phyloP scores from a whole-genome alignment of 1,284 basidiomycete species.

The Moniliophthora roreri region DNA sequence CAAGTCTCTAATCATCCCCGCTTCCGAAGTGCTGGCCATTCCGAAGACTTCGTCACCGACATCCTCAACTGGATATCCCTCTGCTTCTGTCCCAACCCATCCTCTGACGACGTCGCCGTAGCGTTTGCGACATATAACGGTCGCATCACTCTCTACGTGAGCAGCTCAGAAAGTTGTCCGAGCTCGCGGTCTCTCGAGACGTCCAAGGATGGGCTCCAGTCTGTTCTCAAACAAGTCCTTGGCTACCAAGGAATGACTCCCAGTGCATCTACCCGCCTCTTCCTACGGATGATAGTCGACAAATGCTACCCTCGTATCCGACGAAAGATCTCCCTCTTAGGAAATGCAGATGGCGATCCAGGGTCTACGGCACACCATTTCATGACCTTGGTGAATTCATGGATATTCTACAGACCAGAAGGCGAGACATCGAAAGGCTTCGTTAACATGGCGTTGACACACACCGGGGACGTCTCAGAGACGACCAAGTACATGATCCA shows the following conservation, averaged over 20 bases:
- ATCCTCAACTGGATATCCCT: constrained; percentile 14
- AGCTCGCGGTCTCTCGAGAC: background rate
- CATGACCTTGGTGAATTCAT: constrained; percentile 6
- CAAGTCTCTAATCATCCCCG: background rate
- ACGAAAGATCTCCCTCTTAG: constrained; percentile 10
- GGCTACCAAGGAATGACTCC: background rate
- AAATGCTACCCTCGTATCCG: constrained; percentile 7
- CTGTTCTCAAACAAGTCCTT: constrained; percentile 3
- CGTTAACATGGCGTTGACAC: constrained; percentile 6
- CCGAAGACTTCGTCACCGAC: constrained; percentile 11
- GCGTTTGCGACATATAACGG: constrained; percentile 10
- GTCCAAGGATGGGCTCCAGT: background rate
- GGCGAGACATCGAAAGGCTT: constrained; percentile 13
- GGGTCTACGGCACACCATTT: constrained; percentile 11
- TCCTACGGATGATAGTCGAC: constrained; percentile 12
- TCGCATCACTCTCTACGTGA: constrained; percentile 8
- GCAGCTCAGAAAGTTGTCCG: background rate
- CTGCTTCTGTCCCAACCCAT: constrained; percentile 8
- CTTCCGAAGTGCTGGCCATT: background rate
- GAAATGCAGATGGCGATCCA: constrained; percentile 2
- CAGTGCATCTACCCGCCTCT: background rate
- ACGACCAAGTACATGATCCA: constrained; percentile 15
- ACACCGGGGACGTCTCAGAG: background rate
- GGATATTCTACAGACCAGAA: constrained; percentile 14
- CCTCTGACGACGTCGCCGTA: constrained; percentile 8